Evolutionary conservation across 2,329 filamentous ascomycete genomes (phyloP).

Genomic region (Podosphaera fusca): DNA sequence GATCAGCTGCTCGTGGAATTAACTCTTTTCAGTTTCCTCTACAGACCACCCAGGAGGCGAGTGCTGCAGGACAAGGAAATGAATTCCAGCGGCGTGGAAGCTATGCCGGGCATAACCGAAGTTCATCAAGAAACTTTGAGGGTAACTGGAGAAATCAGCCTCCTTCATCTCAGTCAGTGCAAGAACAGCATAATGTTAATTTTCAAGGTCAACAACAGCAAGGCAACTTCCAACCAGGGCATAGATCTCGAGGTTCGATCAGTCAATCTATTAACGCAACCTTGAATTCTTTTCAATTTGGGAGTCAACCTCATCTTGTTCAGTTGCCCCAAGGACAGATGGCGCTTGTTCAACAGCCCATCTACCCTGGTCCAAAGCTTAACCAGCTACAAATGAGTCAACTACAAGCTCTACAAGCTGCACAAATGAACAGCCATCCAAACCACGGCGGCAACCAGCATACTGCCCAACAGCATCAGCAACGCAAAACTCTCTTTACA

Average conservation of each 20-base stretch:
- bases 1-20: slow-evolving; percentile 34
- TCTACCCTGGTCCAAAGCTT: slow-evolving; percentile 67
- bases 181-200: slow-evolving; percentile 29
- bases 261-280: slow-evolving; percentile 57
- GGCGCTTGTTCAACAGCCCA: slow-evolving; percentile 49
- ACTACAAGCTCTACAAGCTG: slow-evolving; percentile 76
- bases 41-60: slow-evolving; percentile 26
- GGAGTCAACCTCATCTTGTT: slow-evolving; percentile 65
- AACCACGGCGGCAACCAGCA: slow-evolving; percentile 50
- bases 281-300: slow-evolving; percentile 75
- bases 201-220: slow-evolving; percentile 52
- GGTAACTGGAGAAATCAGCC: slow-evolving; percentile 88
- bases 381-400: slow-evolving; percentile 83
- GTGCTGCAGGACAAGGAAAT: slow-evolving; percentile 20
- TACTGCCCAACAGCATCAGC: slow-evolving; percentile 59
- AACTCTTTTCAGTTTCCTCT: slow-evolving; percentile 47
- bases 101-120: slow-evolving; percentile 54
- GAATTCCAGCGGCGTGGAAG: slow-evolving; percentile 61
- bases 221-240: slow-evolving; percentile 72
- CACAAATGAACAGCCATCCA: slow-evolving; percentile 58
- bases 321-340: slow-evolving; percentile 69
- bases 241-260: slow-evolving; percentile 66
- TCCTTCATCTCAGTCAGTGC: slow-evolving; percentile 18
- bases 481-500: slow-evolving; percentile 95
- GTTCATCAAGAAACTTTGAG: slow-evolving; percentile 82